Percentiles rank a stretch among this genome's conserved stretches.
Evolutionary conservation across 257 asterid species (phyloP).

Genomic region (Solanum rostratum): DNA sequence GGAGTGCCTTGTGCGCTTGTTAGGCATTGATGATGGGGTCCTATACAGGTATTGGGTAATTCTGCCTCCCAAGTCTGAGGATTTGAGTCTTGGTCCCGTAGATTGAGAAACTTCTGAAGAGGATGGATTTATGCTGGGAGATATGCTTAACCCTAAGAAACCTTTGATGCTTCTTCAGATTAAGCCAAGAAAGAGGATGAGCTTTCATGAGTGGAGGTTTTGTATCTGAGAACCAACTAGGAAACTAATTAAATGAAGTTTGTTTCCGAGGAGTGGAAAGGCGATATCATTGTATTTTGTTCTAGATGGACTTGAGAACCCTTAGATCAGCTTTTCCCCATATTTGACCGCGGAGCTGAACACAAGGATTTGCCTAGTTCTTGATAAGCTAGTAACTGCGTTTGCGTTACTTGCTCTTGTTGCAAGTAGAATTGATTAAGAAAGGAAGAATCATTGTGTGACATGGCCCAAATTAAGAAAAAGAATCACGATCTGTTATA

Average conservation of each 20-base stretch:
- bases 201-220: not conserved
- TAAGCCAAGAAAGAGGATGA: not conserved
- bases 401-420: not conserved
- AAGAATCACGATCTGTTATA: not conserved
- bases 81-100: not conserved
- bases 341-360: not conserved
- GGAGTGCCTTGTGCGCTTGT: not conserved
- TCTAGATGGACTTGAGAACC: not conserved
- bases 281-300: not conserved
- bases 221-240: not conserved
- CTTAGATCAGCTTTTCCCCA: not conserved
- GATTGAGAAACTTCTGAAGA: not conserved
- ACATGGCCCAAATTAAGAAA: not conserved
- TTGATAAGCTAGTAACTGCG: not conserved
- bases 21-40: not conserved
- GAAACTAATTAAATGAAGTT: not conserved
- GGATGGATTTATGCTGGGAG: not conserved
- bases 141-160: not conserved
- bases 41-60: not conserved
- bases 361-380: not conserved
- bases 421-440: not conserved
- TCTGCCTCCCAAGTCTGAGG: not conserved
- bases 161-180: not conserved
- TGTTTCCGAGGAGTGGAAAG: not conserved
- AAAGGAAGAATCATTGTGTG: not conserved